These are phyloP conservation scores for Abortiporus biennis DNA, from an alignment of 1,284 basidiomycete genomes.

Conservation along the genomic window DNA sequence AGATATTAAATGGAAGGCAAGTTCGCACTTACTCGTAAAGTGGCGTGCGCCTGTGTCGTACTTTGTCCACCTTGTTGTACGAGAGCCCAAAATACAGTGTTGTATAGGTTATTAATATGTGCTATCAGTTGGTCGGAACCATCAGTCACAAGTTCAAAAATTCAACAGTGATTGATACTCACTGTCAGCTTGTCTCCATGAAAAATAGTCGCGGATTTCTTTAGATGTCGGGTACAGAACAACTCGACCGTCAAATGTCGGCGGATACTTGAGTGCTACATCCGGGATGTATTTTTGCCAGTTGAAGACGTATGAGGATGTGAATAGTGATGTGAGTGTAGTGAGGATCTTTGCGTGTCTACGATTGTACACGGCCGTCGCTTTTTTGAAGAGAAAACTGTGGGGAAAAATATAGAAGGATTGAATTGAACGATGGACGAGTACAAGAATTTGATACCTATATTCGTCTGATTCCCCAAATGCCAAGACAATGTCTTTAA, in stretches of 20 bases:
- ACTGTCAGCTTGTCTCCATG: constrained; percentile 97
- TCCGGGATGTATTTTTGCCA: constrained; percentile 82
- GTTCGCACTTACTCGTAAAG: constrained; percentile 65
- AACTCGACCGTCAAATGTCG: constrained; percentile 90
- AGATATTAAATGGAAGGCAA: background rate
- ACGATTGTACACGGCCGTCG: constrained; percentile 77
- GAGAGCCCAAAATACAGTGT: constrained; percentile 94
- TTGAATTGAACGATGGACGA: background rate
- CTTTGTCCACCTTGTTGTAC: constrained; percentile 75
- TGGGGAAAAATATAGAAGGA: background rate
- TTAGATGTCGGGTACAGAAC: constrained; percentile 75
- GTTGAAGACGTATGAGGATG: constrained; percentile 85
- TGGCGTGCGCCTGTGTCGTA: constrained; percentile 78
- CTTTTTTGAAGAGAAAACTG: constrained; percentile 83
- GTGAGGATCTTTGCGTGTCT: constrained; percentile 88
- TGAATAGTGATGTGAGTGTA: constrained; percentile 87
- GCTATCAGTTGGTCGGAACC: constrained; percentile 42
- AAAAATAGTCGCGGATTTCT: constrained; percentile 87
- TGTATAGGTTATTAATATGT: constrained; percentile 98
- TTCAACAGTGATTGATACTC: constrained; percentile 25
- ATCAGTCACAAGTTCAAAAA: constrained; percentile 6
- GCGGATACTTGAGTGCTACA: constrained; percentile 69
- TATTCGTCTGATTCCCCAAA: constrained; percentile 98
- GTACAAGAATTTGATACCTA: constrained; percentile 51
- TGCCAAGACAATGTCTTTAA: constrained; percentile 77